A percentile compares a stretch with the other conserved stretches of the same genome.
phyloP scores from a whole-genome alignment of 225 moss, liverwort and hornwort species.

The Bryoerythrophyllum caledonicum region DNA sequence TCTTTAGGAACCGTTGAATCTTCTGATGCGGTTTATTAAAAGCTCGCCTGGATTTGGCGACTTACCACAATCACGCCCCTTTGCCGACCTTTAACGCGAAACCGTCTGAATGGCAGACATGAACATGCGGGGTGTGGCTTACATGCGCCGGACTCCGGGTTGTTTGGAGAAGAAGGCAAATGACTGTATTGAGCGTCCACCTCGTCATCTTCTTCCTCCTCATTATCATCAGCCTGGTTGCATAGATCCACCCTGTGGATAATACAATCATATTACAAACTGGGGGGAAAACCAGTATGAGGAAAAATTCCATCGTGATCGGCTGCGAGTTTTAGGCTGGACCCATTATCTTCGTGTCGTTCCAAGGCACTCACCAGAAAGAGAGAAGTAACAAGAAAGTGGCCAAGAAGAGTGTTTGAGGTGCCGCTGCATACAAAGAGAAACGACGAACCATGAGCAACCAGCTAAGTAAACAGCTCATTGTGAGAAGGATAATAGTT shows the following conservation, averaged over 20 bases:
- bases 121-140: constrained; percentile 44
- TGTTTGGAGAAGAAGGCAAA: constrained; percentile 33
- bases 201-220: constrained; percentile 65
- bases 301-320: not conserved
- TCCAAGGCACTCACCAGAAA: constrained; percentile 57
- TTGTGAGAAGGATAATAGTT: not conserved
- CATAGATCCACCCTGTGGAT: constrained; percentile 71
- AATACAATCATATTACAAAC: not conserved
- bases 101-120: constrained; percentile 39
- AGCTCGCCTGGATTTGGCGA: not conserved
- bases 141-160: constrained; percentile 20
- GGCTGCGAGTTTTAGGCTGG: not conserved
- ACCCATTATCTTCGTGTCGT: not conserved
- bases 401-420: constrained; percentile 68
- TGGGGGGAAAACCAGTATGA: not conserved
- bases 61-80: constrained; percentile 61
- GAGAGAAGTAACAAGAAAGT: constrained; percentile 76
- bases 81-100: constrained; percentile 42
- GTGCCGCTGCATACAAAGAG: constrained; percentile 57
- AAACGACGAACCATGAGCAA: not conserved
- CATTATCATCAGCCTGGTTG: constrained; percentile 72
- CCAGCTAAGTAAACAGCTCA: no score
- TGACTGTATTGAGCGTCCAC: constrained; percentile 26
- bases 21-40: not conserved
- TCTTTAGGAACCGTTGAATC: not conserved